Base-by-base conservation (phyloP, 148 eudicot genomes). In the Beta vulgaris region DNA sequence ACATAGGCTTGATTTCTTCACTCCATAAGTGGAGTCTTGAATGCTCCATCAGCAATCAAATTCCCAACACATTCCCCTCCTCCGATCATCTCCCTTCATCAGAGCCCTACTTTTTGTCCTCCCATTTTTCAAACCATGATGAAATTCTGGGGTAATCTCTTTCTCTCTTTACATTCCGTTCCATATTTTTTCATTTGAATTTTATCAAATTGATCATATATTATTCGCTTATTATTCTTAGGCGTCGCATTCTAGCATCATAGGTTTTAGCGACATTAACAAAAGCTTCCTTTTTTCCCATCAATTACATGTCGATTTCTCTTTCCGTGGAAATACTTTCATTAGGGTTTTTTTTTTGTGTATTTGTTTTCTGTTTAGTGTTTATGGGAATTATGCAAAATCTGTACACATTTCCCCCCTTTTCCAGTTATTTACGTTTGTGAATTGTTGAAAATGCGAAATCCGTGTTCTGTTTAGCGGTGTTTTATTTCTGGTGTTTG, bases 131-230 rank as follows among this genome's bases (percentile, higher is more conserved):
- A 35, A 59, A 19, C 43, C 11, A 35, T 35, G 44, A 37, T 65
- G 42, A 32, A 37, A 40, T 65, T 65, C 14, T 65, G 69, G 69
- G 69, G 69, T 65, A 65, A 2, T 39, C 48, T 65, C 55, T 18
- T 6, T 49, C 25, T 8, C 8, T 23, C 49, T 25, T 39, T 12
- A 6, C n/a, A n/a, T n/a, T n/a, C n/a, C n/a, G n/a, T 11, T 15
- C 7, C n/a, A 3, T 19, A 1, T 21, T 18, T 32, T 6, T 62
- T 63, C 44, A 18, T 18, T 10, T 63, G 14, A 7, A 7, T 21
- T 36, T 8, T 18, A 57, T 57, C 14, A 12, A 57, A 57, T 26
- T 9, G 8, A 23, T 23, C 61, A 57, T 57, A 12, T 18, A 23
- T 57, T 57, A 6, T 21, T 53, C 26, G 2, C 6, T n/a, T 53